Evolutionary conservation across 768 basidiomycete genomes (phyloP).

Genomic region (Clitopilus passeckerianus): DNA sequence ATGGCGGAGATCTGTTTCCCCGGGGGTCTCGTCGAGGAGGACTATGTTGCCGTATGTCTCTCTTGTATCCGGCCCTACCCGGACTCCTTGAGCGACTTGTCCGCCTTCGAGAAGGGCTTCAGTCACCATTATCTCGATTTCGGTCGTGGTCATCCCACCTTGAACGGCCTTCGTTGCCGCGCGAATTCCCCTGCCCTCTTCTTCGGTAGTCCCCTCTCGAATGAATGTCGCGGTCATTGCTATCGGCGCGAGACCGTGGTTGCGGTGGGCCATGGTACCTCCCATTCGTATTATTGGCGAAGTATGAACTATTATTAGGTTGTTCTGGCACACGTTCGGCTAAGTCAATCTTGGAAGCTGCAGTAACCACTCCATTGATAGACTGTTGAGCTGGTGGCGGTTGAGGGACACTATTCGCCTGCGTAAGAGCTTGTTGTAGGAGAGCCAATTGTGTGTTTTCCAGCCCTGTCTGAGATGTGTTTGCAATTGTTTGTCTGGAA

Average conservation of each 20-base stretch:
- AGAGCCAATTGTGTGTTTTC: slow-evolving; percentile 61
- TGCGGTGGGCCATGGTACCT: no score
- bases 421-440: slow-evolving; percentile 73
- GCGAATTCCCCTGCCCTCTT: slow-evolving; percentile 13
- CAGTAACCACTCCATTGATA: no score
- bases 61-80: slow-evolving; percentile 47
- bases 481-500: slow-evolving; percentile 60
- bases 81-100: slow-evolving; percentile 76
- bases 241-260: no score
- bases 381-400: slow-evolving; percentile 15
- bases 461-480: slow-evolving; percentile 35
- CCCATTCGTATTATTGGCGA: no score
- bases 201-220: slow-evolving; percentile 51
- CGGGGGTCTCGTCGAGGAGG: slow-evolving; percentile 47
- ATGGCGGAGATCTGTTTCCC: slow-evolving; percentile 12
- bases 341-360: no score
- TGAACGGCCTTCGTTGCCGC: slow-evolving; percentile 45
- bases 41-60: slow-evolving; percentile 52
- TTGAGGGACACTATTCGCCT: slow-evolving; percentile 35
- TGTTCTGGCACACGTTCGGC: no score
- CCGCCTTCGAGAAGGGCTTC: slow-evolving; percentile 36
- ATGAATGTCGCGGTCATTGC: slow-evolving; percentile 15
- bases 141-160: slow-evolving; percentile 62
- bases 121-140: slow-evolving; percentile 43
- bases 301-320: no score